Conservation (phyloP, 108 stramenopile genomes). For the Skeletonema menzelii region DNA sequence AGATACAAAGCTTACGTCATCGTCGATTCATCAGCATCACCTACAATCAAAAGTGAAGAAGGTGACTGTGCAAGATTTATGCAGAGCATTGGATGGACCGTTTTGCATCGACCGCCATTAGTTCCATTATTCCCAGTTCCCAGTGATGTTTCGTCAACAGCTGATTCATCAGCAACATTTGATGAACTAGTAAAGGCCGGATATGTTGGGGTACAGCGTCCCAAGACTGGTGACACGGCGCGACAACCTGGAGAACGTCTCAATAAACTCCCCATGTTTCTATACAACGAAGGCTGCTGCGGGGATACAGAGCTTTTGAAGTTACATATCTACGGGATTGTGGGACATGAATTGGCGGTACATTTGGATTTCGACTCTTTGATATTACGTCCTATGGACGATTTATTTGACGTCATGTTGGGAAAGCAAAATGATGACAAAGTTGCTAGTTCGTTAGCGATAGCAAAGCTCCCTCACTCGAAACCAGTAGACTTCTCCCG, state of each 20-base stretch:
- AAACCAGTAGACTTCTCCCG: conserved; percentile 28
- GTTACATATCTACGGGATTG: conserved; percentile 68
- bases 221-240: conserved; percentile 19
- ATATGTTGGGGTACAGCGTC: conserved; percentile 26
- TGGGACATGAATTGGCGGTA: conserved; percentile 51
- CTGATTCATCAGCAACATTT: conserved; percentile 3
- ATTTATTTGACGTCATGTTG: conserved; percentile 58
- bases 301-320: conserved; percentile 74
- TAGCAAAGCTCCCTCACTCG: conserved; percentile 27
- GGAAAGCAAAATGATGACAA: conserved; percentile 2
- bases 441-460: not conserved
- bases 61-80: conserved; percentile 36
- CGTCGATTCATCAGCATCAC: conserved; percentile 33
- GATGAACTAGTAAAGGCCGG: conserved; percentile 18
- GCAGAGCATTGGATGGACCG: conserved; percentile 34
- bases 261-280: conserved; percentile 16
- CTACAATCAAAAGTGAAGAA: not conserved
- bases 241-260: conserved; percentile 13
- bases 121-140: conserved; percentile 36
- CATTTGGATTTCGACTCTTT: conserved; percentile 60
- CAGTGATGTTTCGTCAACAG: not conserved
- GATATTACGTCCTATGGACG: conserved; percentile 52
- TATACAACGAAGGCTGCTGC: conserved; percentile 71
- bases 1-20: conserved; percentile 37
- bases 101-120: conserved; percentile 45